phyloP scores from a whole-genome alignment of 306 rosid genomes.

The Cajanus cajan region DNA sequence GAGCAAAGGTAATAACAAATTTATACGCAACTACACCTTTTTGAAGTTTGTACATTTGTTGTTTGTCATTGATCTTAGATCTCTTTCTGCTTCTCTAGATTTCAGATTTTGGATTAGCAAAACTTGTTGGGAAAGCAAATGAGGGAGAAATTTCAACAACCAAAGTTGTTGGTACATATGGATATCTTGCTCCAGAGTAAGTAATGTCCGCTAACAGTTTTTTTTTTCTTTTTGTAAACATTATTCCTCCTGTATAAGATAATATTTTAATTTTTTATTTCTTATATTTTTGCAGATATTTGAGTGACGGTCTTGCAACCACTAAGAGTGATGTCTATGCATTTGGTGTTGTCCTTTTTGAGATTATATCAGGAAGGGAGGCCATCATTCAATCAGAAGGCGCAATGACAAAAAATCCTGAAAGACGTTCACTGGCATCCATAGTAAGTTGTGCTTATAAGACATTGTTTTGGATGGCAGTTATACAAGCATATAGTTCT shows the following conservation, averaged over 20 bases:
- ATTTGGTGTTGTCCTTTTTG: constrained; percentile 89
- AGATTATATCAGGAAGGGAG: constrained; percentile 85
- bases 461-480: background rate
- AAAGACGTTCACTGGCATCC: constrained; percentile 89
- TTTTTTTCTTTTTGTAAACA: background rate
- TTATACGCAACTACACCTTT: constrained; percentile 4
- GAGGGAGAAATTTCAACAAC: constrained; percentile 84
- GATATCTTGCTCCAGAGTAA: constrained; percentile 98
- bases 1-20: constrained; percentile 67
- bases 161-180: constrained; percentile 96
- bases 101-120: constrained; percentile 98
- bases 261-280: background rate
- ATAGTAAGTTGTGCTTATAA: constrained; percentile 58
- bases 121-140: constrained; percentile 69
- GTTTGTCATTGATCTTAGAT: constrained; percentile 19
- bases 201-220: constrained; percentile 24
- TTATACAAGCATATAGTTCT: background rate
- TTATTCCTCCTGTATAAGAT: constrained; percentile 5
- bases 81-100: constrained; percentile 47
- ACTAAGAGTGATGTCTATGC: constrained; percentile 93
- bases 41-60: constrained; percentile 10
- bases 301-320: constrained; percentile 91
- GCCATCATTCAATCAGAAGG: constrained; percentile 87
- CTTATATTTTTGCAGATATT: constrained; percentile 58
- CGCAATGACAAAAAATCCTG: constrained; percentile 57